These are phyloP conservation scores for Sesbania bispinosa DNA, from an alignment of 306 rosid species.

Conservation along the genomic window DNA sequence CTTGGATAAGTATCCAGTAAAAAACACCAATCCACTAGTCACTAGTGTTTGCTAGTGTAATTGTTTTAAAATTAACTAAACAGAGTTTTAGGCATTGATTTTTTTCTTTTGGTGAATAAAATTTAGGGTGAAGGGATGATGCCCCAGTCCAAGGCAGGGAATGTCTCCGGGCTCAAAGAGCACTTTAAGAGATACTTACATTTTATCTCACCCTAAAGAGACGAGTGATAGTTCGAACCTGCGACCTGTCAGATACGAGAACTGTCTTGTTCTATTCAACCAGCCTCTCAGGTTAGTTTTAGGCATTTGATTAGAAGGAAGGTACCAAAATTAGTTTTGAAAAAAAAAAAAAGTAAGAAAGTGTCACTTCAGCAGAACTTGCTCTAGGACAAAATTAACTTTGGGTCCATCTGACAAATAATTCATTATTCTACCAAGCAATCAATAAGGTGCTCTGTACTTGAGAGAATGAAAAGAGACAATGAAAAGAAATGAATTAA, in stretches of 20 bases:
- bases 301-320: not conserved
- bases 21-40: not conserved
- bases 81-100: no score
- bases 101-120: no score
- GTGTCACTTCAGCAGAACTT: not conserved
- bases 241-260: no score
- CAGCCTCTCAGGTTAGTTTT: no score
- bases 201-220: no score
- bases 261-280: no score
- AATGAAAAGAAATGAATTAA: not conserved
- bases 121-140: no score
- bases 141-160: no score
- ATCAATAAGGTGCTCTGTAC: not conserved
- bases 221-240: no score
- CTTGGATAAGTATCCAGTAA: not conserved
- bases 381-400: not conserved
- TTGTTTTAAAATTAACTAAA: not conserved
- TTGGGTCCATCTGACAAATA: not conserved
- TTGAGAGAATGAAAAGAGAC: not conserved
- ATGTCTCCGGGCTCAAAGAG: no score
- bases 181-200: no score
- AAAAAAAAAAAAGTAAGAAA: not conserved
- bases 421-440: not conserved
- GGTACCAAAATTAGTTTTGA: not conserved
- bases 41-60: not conserved